Evolutionary conservation across 169 alveolate species (phyloP).

Genomic region (Toxoplasma gondii): DNA sequence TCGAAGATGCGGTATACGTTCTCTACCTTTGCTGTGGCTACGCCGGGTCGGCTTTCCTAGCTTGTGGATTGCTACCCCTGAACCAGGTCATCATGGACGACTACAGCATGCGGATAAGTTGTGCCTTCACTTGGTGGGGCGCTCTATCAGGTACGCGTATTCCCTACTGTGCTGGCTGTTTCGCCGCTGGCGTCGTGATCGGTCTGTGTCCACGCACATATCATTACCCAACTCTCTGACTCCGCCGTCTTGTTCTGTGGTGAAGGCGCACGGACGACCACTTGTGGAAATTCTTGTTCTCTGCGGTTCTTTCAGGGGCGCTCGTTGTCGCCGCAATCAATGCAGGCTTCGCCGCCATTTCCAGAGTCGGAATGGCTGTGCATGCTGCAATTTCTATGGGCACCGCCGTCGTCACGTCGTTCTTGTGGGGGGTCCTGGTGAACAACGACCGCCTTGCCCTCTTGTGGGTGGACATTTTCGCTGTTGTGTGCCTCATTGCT

Average conservation of each 20-base stretch:
- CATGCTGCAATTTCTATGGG: conserved; percentile 43
- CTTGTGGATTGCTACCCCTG: conserved; percentile 1
- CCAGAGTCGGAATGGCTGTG: conserved; percentile 40
- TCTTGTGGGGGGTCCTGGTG: conserved; percentile 38
- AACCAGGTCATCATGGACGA: conserved; percentile 34
- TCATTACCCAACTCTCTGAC: not conserved
- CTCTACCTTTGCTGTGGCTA: conserved; percentile 28
- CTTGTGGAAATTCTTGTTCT: too few relatives aligned
- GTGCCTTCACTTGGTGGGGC: conserved; percentile 27
- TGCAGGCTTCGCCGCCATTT: conserved; percentile 34
- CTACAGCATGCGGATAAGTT: not conserved
- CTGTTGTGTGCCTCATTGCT: not conserved
- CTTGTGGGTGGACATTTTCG: conserved; percentile 26
- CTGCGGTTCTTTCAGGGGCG: conserved; percentile 3
- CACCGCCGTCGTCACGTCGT: conserved; percentile 29
- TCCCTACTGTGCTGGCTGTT: not conserved
- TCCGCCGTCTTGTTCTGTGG: too few relatives aligned
- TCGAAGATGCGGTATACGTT: not conserved
- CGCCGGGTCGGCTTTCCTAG: conserved; percentile 13
- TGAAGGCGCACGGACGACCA: too few relatives aligned
- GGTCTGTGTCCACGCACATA: not conserved
- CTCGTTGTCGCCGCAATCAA: not conserved
- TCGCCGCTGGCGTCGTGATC: not conserved
- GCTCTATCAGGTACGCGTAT: conserved; percentile 33
- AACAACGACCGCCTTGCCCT: conserved; percentile 30